Evolutionary conservation across 768 basidiomycete genomes (phyloP).

Genomic region (Pleurotus eryngii): DNA sequence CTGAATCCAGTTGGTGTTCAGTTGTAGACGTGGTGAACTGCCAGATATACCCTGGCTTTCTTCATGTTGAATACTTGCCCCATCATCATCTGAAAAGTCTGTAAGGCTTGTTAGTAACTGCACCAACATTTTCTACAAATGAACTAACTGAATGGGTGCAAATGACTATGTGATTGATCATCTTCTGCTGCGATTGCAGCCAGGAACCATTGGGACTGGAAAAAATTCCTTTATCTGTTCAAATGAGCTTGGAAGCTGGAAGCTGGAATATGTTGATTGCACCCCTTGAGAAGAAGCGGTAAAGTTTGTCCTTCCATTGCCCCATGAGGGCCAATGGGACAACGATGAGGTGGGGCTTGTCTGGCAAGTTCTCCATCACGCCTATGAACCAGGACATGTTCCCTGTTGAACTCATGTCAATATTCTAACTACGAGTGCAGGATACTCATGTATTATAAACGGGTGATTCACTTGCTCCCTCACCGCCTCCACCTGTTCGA

Average conservation of each 20-base stretch:
- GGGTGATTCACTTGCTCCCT: no score
- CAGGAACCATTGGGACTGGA: not conserved
- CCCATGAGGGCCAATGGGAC: constrained; percentile 16
- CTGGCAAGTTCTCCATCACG: not conserved
- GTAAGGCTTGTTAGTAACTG: not conserved
- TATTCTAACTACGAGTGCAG: not conserved
- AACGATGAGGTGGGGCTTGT: constrained; percentile 18
- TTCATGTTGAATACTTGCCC: not conserved
- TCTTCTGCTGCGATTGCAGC: not conserved
- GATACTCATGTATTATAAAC: not conserved
- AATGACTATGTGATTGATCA: not conserved
- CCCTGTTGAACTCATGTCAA: not conserved
- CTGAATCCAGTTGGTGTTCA: no score
- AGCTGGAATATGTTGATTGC: constrained; percentile 6
- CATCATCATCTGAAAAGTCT: not conserved
- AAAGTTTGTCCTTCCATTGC: constrained; percentile 19
- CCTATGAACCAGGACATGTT: not conserved
- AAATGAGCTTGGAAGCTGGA: not conserved
- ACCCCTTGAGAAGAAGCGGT: constrained; percentile 8
- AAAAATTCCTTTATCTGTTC: not conserved
- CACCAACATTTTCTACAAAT: not conserved
- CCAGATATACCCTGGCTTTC: not conserved
- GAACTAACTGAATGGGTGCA: not conserved
- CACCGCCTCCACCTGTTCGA: not conserved
- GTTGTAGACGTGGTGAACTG: no score